Evolutionary conservation across 176 grass and related monocot species (phyloP).

Genomic region (Bromus sterilis): DNA sequence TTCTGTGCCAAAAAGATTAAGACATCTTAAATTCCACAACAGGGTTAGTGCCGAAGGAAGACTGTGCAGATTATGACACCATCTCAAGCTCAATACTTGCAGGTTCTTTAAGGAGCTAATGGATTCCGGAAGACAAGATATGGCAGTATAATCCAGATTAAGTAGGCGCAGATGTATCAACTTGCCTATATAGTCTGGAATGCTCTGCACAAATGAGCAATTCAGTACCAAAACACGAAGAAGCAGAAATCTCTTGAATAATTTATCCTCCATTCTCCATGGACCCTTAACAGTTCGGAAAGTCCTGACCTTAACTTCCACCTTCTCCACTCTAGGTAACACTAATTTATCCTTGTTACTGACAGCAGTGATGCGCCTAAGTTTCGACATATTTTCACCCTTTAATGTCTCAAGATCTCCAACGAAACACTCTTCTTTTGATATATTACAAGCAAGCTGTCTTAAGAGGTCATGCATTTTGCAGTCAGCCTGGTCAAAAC

Average conservation of each 20-base stretch:
- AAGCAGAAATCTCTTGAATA: not conserved
- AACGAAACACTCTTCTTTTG: not conserved
- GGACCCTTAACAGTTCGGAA: not conserved
- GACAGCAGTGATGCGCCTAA: not conserved
- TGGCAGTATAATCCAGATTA: not conserved
- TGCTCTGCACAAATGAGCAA: not conserved
- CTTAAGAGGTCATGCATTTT: slow-evolving; percentile 33
- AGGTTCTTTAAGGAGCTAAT: slow-evolving; percentile 9
- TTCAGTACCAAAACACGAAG: slow-evolving; percentile 13
- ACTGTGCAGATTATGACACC: not conserved
- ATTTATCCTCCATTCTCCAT: not conserved
- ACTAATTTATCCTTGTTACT: not conserved
- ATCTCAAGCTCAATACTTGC: not conserved
- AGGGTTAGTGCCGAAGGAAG: not conserved
- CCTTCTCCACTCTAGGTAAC: not conserved
- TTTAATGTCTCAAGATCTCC: not conserved
- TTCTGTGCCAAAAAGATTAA: not conserved
- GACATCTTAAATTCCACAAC: not conserved
- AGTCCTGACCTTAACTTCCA: not conserved
- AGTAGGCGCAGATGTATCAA: not conserved
- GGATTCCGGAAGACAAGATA: slow-evolving; percentile 1
- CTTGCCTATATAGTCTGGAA: not conserved
- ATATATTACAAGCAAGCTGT: slow-evolving; percentile 12
- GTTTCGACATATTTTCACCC: not conserved
- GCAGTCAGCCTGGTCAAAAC: fast-evolving